Percentiles rank a stretch among this genome's conserved stretches.
These are phyloP conservation scores for Phytophthora crassamura DNA, from an alignment of 352 stramenopile species.

Conservation along the genomic window DNA sequence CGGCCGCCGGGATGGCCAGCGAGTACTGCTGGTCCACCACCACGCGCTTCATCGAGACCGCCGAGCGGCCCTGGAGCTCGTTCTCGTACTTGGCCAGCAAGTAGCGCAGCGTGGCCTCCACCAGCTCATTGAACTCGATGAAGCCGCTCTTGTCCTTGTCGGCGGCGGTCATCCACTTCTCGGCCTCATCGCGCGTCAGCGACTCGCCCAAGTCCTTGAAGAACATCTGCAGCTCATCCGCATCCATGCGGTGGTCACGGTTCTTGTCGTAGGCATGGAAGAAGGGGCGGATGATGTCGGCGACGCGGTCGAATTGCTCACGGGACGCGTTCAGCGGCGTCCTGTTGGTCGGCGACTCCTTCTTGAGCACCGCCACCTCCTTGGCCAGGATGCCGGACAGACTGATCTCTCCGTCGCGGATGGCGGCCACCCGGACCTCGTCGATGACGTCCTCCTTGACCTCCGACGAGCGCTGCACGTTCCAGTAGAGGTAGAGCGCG, in stretches of 20 bases:
- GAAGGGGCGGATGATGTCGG: slow-evolving; percentile 93
- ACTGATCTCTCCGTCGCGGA: slow-evolving; percentile 76
- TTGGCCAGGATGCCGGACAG: slow-evolving; percentile 79
- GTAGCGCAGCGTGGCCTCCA: slow-evolving; percentile 88
- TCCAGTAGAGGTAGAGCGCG: slow-evolving; percentile 92
- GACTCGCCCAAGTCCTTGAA: slow-evolving; percentile 95
- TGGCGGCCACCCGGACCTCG: slow-evolving; percentile 74
- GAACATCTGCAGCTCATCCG: slow-evolving; percentile 92
- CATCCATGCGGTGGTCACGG: slow-evolving; percentile 88
- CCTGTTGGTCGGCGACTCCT: slow-evolving; percentile 37
- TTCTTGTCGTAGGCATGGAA: slow-evolving; percentile 96
- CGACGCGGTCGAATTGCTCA: slow-evolving; percentile 78
- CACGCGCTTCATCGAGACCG: slow-evolving; percentile 64
- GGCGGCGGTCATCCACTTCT: slow-evolving; percentile 87
- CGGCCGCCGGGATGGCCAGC: slow-evolving; percentile 46
- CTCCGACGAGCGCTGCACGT: slow-evolving; percentile 83
- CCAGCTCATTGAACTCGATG: slow-evolving; percentile 96
- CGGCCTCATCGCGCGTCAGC: slow-evolving; percentile 78
- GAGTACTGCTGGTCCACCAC: slow-evolving; percentile 58
- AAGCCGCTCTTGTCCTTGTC: slow-evolving; percentile 92
- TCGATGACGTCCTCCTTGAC: slow-evolving; percentile 74
- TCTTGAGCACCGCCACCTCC: slow-evolving; percentile 81
- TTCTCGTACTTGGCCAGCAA: slow-evolving; percentile 83
- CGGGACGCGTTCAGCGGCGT: slow-evolving; percentile 63
- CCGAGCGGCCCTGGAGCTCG: slow-evolving; percentile 51